phyloP scores from a whole-genome alignment of 352 stramenopile genomes.

The Globisporangium sylvaticum region DNA sequence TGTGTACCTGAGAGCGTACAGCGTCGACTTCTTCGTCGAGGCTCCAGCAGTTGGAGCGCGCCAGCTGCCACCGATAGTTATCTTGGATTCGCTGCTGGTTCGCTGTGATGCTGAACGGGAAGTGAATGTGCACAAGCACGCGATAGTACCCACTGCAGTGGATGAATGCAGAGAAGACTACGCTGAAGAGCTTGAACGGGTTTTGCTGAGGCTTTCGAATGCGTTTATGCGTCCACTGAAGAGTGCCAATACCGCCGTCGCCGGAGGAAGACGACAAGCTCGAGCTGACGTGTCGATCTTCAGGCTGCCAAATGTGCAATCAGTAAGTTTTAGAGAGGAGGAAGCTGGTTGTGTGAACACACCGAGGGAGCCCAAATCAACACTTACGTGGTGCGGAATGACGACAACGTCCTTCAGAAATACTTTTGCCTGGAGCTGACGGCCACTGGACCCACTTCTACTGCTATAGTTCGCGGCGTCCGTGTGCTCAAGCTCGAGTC shows the following conservation, averaged over 20 bases:
- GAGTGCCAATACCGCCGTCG: not conserved
- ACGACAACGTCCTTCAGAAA: conserved; percentile 1
- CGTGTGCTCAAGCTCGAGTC: not conserved
- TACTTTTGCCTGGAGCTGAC: not conserved
- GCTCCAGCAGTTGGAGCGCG: not conserved
- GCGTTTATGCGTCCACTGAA: not conserved
- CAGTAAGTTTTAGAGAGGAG: not conserved
- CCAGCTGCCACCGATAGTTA: not conserved
- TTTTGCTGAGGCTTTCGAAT: not conserved
- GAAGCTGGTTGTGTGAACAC: not conserved
- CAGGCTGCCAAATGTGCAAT: not conserved
- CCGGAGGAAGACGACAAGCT: not conserved
- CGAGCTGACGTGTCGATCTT: conserved; percentile 3
- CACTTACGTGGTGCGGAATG: not conserved
- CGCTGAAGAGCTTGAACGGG: not conserved
- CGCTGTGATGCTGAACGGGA: not conserved
- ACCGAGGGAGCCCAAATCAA: not conserved
- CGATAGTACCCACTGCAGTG: not conserved
- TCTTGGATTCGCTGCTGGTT: not conserved
- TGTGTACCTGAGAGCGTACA: conserved; percentile 8
- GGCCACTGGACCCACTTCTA: not conserved
- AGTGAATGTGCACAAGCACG: not conserved
- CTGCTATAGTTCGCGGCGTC: not conserved
- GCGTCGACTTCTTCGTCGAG: not conserved
- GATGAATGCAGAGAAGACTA: conserved; percentile 1